A percentile compares a stretch with the other conserved stretches of the same genome.
These are phyloP conservation scores for Colletotrichum sp. DNA, from an alignment of 2,329 filamentous ascomycete genomes.

Conservation along the genomic window DNA sequence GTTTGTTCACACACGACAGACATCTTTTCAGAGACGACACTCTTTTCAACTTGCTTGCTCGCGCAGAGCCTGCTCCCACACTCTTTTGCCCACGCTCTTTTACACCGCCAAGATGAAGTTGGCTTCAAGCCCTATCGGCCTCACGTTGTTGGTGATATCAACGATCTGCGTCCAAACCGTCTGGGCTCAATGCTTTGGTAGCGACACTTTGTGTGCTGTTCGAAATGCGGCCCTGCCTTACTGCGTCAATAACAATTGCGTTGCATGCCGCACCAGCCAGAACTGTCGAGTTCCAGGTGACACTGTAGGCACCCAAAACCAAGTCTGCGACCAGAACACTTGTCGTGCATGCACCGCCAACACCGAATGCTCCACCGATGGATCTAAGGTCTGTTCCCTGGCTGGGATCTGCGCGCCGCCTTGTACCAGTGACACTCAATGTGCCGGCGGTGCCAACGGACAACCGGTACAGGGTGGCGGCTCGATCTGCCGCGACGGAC, in stretches of 20 bases:
- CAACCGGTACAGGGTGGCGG: neutral
- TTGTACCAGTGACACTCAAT: neutral
- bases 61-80: neutral
- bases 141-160: neutral
- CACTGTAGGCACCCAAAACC: neutral
- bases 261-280: neutral
- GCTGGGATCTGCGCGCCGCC: neutral
- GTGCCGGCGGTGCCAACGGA: neutral
- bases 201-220: neutral
- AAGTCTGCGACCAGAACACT: neutral
- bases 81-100: neutral
- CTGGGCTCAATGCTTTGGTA: neutral
- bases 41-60: neutral
- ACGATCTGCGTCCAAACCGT: neutral
- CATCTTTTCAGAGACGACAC: neutral
- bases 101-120: neutral
- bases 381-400: neutral
- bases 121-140: neutral
- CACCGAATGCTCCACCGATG: neutral
- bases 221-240: neutral
- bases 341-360: neutral
- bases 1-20: neutral
- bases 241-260: neutral
- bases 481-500: neutral
- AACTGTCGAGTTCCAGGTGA: neutral